phyloP scores from a whole-genome alignment of 352 stramenopile species.

The Pythium apleroticum region DNA sequence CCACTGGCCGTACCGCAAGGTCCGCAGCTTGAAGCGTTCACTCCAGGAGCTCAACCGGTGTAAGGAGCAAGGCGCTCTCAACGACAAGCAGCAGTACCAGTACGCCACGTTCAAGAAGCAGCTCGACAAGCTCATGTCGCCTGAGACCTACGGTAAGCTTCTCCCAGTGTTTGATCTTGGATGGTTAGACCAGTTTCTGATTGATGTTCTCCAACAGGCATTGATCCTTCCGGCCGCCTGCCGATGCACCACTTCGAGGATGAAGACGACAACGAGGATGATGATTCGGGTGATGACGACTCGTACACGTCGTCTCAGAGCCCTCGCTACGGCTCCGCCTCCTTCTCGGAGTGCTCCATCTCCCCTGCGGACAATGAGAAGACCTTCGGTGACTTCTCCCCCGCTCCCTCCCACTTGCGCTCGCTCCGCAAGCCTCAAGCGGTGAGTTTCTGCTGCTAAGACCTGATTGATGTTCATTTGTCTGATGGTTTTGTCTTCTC shows the following conservation, averaged over 20 bases:
- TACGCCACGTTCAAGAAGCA: slow-evolving; percentile 66
- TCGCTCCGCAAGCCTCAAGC: slow-evolving; percentile 46
- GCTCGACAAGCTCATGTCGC: slow-evolving; percentile 73
- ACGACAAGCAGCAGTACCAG: slow-evolving; percentile 77
- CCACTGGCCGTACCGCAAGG: slow-evolving; percentile 65
- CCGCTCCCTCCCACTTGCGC: slow-evolving; percentile 40
- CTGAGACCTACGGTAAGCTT: slow-evolving; percentile 65
- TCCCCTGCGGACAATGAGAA: slow-evolving; percentile 46
- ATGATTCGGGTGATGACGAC: slow-evolving; percentile 54
- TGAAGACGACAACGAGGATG: slow-evolving; percentile 43
- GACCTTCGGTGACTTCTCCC: slow-evolving; percentile 45
- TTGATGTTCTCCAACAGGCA: slow-evolving; percentile 25
- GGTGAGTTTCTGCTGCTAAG: slow-evolving; percentile 29
- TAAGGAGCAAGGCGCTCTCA: slow-evolving; percentile 60
- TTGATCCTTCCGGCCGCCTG: slow-evolving; percentile 59
- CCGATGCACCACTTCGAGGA: slow-evolving; percentile 50
- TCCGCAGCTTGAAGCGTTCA: slow-evolving; percentile 57
- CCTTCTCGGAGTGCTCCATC: slow-evolving; percentile 59
- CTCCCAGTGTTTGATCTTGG: slow-evolving; percentile 61
- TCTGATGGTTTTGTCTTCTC: slow-evolving; percentile 16
- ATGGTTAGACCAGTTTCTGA: slow-evolving; percentile 55
- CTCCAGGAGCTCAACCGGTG: slow-evolving; percentile 62
- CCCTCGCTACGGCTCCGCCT: slow-evolving; percentile 37
- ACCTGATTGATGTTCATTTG: slow-evolving; percentile 16
- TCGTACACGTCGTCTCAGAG: slow-evolving; percentile 44